Evolutionary conservation across 2,329 filamentous ascomycete species (phyloP).

Genomic region (Fusarium stilboides): DNA sequence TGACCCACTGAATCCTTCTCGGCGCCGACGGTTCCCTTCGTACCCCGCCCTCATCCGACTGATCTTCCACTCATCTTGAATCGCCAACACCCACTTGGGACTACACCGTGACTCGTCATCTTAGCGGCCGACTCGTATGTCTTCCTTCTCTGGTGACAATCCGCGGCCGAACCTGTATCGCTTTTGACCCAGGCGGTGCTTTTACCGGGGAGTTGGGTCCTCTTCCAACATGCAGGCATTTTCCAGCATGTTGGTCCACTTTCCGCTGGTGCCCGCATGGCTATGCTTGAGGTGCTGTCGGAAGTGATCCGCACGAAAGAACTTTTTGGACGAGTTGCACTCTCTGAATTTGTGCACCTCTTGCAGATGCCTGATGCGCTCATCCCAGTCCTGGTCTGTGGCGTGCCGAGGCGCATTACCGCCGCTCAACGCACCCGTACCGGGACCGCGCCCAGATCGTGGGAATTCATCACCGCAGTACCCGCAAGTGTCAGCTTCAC

Average conservation of each 20-base stretch:
- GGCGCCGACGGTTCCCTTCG: slow-evolving; percentile 25
- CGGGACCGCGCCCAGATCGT: slow-evolving; percentile 62
- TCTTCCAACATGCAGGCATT: slow-evolving; percentile 95
- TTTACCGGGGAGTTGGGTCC: slow-evolving; percentile 65
- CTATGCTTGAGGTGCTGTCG: slow-evolving; percentile 98
- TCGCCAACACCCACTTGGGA: slow-evolving; percentile 36
- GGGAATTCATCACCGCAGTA: slow-evolving; percentile 95
- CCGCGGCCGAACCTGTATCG: slow-evolving; percentile 17
- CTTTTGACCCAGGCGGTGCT: slow-evolving; percentile 6
- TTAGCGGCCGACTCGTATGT: slow-evolving; percentile 33
- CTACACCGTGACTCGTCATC: slow-evolving; percentile 32
- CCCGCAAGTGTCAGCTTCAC: slow-evolving; percentile 85
- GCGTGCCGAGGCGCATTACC: slow-evolving; percentile 61
- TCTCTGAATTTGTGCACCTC: slow-evolving; percentile 96
- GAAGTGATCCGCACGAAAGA: slow-evolving; percentile 97
- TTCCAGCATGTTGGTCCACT: slow-evolving; percentile 99
- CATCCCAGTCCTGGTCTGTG: slow-evolving; percentile 90
- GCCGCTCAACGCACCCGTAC: slow-evolving; percentile 52
- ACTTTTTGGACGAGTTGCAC: slow-evolving; percentile 98
- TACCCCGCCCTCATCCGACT: slow-evolving; percentile 43
- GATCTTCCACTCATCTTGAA: slow-evolving; percentile 39
- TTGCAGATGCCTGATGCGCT: slow-evolving; percentile 87
- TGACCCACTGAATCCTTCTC: slow-evolving; percentile 29
- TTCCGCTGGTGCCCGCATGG: slow-evolving; percentile 94
- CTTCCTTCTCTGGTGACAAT: slow-evolving; percentile 18